Evolutionary conservation across 176 grass and related monocot species (phyloP), one percentile per base, ranked within the genome.

Genomic region (Zoysia pacifica): DNA sequence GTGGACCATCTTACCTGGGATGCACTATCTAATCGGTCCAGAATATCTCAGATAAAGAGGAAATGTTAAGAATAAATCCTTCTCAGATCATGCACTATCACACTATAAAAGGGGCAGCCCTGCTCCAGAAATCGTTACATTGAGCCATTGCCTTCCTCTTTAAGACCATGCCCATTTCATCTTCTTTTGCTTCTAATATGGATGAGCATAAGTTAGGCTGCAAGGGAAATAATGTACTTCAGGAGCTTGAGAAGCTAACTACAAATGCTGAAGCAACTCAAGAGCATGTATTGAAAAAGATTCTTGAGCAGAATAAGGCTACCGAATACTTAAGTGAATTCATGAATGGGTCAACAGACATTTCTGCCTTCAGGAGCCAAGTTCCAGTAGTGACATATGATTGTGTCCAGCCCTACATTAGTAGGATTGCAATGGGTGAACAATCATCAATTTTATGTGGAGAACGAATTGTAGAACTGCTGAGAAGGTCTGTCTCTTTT

Each of bases 381-480:
- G 89, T 91, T 79, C 92, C 92, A 46, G 81, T 91, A 70, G 89
- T 85, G 73, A 77, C 83, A 47, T 94, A 91, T 74, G 86, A 89
- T 73, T 74, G 60, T 72, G 75, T 94, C 50, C 86, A 86, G 11
- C 83, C 89, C 2, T 94, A 91, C 78, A 87, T 94, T 83, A 20
- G 52, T 38, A 91, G 83, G 89, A 87, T 94, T 65, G 70, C 89
- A 9, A 75, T 65, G 81, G 86, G 89, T 19, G 83, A 87, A 73
- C 68, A 76, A 67, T 94, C 92, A 72, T 94, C 92, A n/a, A 82
- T 94, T 85, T 67, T 94, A 81, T 94, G 86, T 18, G 89, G 89
- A 73, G 82, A 85, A 52, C 48, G 28, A 51, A 91, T 94, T 37
- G 49, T 85, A 39, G 89, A 94, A 69, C 78, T 94, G 68, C 73